phyloP scores from a whole-genome alignment of 257 asterid species.

The Primulina tabacum region DNA sequence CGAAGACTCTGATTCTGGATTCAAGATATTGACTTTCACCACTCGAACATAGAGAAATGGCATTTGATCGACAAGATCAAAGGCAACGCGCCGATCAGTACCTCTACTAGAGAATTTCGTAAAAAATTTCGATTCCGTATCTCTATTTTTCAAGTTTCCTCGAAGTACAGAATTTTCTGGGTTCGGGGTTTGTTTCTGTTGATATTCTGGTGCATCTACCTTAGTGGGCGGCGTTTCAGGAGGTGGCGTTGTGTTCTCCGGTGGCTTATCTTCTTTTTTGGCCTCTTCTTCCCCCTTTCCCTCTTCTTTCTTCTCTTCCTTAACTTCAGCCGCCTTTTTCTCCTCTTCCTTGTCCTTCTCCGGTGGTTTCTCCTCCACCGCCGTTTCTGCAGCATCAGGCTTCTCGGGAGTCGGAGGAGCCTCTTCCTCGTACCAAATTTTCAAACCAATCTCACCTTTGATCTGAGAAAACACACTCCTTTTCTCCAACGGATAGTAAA shows the following conservation, averaged over 20 bases:
- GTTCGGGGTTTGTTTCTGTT: conserved; percentile 33
- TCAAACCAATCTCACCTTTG: conserved; percentile 84
- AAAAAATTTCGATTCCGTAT: conserved; percentile 48
- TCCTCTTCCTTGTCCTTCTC: conserved; percentile 34
- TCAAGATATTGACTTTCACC: conserved; percentile 55
- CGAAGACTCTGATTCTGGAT: conserved; percentile 43
- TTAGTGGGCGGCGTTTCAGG: conserved; percentile 28
- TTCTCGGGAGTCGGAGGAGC: conserved; percentile 46
- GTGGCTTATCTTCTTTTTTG: conserved; percentile 46
- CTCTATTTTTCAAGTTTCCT: conserved; percentile 33
- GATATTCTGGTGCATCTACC: conserved; percentile 50
- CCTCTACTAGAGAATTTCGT: conserved; percentile 36
- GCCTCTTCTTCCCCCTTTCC: conserved; percentile 42
- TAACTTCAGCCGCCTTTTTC: conserved; percentile 33
- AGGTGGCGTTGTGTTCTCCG: conserved; percentile 35
- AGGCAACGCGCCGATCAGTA: conserved; percentile 54
- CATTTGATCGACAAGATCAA: conserved; percentile 85
- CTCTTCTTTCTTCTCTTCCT: conserved; percentile 35
- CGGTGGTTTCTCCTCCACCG: conserved; percentile 36
- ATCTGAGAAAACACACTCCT: conserved; percentile 89
- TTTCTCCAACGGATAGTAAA: conserved; percentile 81
- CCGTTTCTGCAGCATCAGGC: conserved; percentile 34
- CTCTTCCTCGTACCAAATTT: conserved; percentile 62
- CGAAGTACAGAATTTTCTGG: conserved; percentile 22
- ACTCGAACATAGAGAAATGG: conserved; percentile 78